phyloP scores from a whole-genome alignment of 2,329 filamentous ascomycete genomes.

The Pseudogymnoascus sp. region DNA sequence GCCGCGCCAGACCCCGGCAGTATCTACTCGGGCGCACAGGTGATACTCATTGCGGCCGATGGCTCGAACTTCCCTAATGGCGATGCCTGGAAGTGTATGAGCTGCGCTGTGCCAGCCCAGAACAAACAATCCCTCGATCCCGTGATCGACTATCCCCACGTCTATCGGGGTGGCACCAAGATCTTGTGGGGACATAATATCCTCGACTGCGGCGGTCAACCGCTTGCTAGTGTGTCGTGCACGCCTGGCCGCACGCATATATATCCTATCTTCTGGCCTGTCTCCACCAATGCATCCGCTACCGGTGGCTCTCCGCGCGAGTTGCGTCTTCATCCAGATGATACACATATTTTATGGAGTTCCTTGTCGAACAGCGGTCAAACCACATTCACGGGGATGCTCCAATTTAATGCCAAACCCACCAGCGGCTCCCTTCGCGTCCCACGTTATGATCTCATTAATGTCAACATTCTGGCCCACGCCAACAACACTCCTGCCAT shows the following conservation, averaged over 20 bases:
- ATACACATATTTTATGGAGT: constrained; percentile 36
- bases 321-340: constrained; percentile 38
- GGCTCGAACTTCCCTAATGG: constrained; percentile 35
- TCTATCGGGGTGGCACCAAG: constrained; percentile 33
- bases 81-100: constrained; percentile 40
- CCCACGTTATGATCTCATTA: constrained; percentile 33
- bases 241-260: constrained; percentile 31
- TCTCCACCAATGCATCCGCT: constrained; percentile 26
- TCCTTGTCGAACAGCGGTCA: constrained; percentile 29
- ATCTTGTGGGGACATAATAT: constrained; percentile 26
- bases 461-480: constrained; percentile 31
- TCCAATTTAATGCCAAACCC: constrained; percentile 34
- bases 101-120: constrained; percentile 33
- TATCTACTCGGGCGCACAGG: constrained; percentile 35
- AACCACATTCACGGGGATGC: constrained; percentile 31
- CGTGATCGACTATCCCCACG: constrained; percentile 35
- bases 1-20: constrained; percentile 31
- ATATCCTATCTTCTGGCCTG: constrained; percentile 35
- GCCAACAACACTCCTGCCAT: constrained; percentile 21
- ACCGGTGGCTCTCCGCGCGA: constrained; percentile 32
- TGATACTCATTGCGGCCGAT: constrained; percentile 37
- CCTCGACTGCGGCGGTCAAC: constrained; percentile 32
- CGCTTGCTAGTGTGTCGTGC: constrained; percentile 31
- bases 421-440: constrained; percentile 24
- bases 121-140: constrained; percentile 25